These are phyloP conservation scores for Ophiorrhiza pumila DNA, from an alignment of 257 asterid genomes.

Conservation along the genomic window DNA sequence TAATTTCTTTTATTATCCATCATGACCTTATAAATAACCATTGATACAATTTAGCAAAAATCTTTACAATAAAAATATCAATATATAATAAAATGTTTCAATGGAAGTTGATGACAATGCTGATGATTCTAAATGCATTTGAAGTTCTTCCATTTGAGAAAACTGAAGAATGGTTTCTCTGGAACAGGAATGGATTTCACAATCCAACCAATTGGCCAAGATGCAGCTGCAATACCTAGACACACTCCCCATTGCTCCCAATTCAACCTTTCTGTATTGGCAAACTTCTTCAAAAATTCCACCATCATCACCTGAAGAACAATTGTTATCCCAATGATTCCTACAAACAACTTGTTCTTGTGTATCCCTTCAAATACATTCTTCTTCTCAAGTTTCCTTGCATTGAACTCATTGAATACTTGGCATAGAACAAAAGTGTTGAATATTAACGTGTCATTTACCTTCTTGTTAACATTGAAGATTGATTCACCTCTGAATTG, in stretches of 20 bases:
- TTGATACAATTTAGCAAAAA: too few relatives aligned
- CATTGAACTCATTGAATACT: conserved; percentile 59
- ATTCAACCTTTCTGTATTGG: conserved; percentile 52
- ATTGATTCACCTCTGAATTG: conserved; percentile 40
- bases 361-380: conserved; percentile 53
- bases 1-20: too few relatives aligned
- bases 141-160: conserved; percentile 13
- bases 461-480: conserved; percentile 26
- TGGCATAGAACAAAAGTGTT: conserved; percentile 58
- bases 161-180: conserved; percentile 22
- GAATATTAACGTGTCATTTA: conserved; percentile 51
- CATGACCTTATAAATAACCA: too few relatives aligned
- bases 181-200: conserved; percentile 46
- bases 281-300: conserved; percentile 58
- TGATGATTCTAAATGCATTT: neutral
- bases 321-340: conserved; percentile 48
- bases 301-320: conserved; percentile 62
- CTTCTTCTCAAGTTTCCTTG: conserved; percentile 52
- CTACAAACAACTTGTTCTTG: conserved; percentile 48
- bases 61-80: too few relatives aligned
- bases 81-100: neutral
- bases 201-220: conserved; percentile 56
- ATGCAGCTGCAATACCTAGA: conserved; percentile 41
- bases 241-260: conserved; percentile 62
- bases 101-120: neutral